Base-by-base conservation (phyloP, 164 flowering plant genomes). In the Macadamia tetraphylla region DNA sequence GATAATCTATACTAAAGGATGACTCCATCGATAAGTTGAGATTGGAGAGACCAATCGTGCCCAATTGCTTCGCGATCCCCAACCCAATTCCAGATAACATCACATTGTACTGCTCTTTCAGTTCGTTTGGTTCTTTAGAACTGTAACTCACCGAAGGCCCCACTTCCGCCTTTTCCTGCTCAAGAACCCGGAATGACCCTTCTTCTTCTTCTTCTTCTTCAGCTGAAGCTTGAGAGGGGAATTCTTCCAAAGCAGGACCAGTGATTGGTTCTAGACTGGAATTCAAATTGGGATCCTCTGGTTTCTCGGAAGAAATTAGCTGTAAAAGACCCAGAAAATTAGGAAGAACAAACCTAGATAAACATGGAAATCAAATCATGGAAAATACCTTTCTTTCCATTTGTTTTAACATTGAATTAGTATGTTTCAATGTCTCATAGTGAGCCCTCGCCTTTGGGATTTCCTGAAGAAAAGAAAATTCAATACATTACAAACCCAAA, bases 341-440 rank as follows among this genome's bases (percentile, higher is more conserved):
- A 29, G 23, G 29, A 61, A 52, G 29, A 32, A 5, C 6, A 60
- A 1, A 29, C 56, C 10, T 1, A 46, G 30, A 9, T 14, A 30
- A 56, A 70, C 1, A 23, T 55, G 61, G 18, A 62, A 53, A 62
- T 31, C 35, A 67, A 58, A 52, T 10, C 12, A 9, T 1, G 56
- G 32, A 43, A 11, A 42, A 8, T 63, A 78, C 84, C 80, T 80
- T 66, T 60, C 59, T 32, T 71, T 67, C 73, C 52, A 18, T 71
- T 30, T 75, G 65, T 70, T 82, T 80, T 53, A 81, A 35, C 61
- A 52, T 48, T 40, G 68, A 67, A 72, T 84, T 82, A 29, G 23
- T 9, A 9, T 73, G 69, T 67, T 69, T 53, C 58, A 75, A 72
- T 9, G 31, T 8, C 5, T 71, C 61, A 62, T 42, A 69, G 62